Evolutionary conservation across 2,329 filamentous ascomycete species (phyloP).

Genomic region (Penicillium sp.): DNA sequence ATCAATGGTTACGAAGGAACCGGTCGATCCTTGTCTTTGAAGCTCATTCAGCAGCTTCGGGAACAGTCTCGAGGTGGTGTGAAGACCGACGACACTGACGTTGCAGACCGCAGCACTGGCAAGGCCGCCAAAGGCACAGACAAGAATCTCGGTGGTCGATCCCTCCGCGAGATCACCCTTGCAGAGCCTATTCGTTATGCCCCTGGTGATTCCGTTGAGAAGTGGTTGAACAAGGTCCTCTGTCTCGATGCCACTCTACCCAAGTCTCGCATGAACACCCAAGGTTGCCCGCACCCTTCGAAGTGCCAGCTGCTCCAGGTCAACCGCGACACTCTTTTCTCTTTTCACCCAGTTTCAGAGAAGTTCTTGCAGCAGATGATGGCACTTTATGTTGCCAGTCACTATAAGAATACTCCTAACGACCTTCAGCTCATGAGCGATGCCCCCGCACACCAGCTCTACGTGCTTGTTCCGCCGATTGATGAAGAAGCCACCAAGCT

Average conservation of each 20-base stretch:
- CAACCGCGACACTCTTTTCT: conserved; percentile 96
- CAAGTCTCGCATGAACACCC: conserved; percentile 66
- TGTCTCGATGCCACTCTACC: conserved; percentile 92
- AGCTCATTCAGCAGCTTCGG: conserved; percentile 93
- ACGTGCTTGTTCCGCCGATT: conserved; percentile 85
- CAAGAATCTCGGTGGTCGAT: conserved; percentile 64
- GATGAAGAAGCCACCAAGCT: conserved; percentile 73
- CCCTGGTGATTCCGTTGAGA: conserved; percentile 85
- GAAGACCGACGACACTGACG: conserved; percentile 60
- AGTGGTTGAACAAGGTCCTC: conserved; percentile 91
- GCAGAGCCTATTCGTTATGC: conserved; percentile 94
- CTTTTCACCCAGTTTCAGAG: conserved; percentile 94
- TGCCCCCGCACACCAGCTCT: conserved; percentile 92
- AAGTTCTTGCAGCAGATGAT: conserved; percentile 99
- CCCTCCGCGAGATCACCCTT: conserved; percentile 86
- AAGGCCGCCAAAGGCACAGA: conserved; percentile 65
- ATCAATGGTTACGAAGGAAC: conserved; percentile 99
- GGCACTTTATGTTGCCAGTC: conserved; percentile 91
- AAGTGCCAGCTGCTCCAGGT: conserved; percentile 91
- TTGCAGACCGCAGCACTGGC: conserved; percentile 77
- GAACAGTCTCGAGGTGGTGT: conserved; percentile 76
- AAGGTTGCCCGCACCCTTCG: conserved; percentile 84
- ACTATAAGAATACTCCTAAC: conserved; percentile 98
- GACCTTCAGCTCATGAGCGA: conserved; percentile 99
- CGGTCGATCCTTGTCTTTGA: conserved; percentile 87